phyloP scores from a whole-genome alignment of 163 green algal genomes.

The Smithsoniella earleae region DNA sequence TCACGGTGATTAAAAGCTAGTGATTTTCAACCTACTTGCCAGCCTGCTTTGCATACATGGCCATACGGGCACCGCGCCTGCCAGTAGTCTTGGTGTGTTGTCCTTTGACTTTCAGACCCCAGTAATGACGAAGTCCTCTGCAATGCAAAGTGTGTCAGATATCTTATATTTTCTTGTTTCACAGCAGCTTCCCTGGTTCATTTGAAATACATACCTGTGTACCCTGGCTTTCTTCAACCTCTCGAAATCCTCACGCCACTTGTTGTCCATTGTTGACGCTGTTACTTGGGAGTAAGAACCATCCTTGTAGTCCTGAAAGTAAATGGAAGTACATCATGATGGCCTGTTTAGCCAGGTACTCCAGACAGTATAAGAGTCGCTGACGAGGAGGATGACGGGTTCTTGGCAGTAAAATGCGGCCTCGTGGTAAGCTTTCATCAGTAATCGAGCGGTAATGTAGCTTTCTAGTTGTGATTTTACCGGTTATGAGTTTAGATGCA shows the following conservation, averaged over 20 bases:
- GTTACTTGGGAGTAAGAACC: slow-evolving; percentile 59
- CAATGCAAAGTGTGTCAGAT: slow-evolving; percentile 38
- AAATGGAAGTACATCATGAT: too few species aligned
- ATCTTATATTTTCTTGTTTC: too few species aligned
- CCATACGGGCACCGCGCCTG: slow-evolving; percentile 51
- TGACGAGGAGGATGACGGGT: too few species aligned
- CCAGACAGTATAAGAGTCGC: slow-evolving; percentile 18
- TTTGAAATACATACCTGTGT: slow-evolving; percentile 8
- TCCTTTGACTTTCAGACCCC: slow-evolving; percentile 90
- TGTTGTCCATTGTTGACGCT: slow-evolving; percentile 78
- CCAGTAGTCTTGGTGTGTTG: slow-evolving; percentile 99
- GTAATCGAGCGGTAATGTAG: not conserved
- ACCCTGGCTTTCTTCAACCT: slow-evolving; percentile 84
- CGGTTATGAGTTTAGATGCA: not conserved
- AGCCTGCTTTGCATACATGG: slow-evolving; percentile 29
- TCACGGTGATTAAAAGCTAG: too few species aligned
- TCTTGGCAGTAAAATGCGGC: not conserved
- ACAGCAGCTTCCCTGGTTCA: too few species aligned
- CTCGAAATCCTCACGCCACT: slow-evolving; percentile 94
- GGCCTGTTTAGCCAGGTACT: too few species aligned
- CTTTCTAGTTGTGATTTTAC: not conserved
- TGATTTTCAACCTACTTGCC: slow-evolving; percentile 5
- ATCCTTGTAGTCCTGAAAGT: slow-evolving; percentile 55
- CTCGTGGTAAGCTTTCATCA: not conserved
- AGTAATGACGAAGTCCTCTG: slow-evolving; percentile 94